phyloP scores from a whole-genome alignment of 2,329 filamentous ascomycete species.

The Diaporthe destruens region DNA sequence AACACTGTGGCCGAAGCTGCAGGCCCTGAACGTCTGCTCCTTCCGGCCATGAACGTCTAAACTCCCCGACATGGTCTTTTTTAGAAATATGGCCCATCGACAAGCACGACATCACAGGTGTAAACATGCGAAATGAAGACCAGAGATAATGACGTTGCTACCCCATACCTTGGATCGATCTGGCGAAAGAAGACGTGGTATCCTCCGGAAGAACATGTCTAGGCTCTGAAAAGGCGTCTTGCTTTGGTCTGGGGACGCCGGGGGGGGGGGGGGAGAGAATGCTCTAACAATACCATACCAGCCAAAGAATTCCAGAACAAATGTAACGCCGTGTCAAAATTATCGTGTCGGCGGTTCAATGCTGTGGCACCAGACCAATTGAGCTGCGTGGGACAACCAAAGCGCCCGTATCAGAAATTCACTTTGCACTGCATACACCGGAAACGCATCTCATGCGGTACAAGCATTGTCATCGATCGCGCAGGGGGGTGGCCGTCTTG shows the following conservation, averaged over 20 bases:
- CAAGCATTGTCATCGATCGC: conserved; percentile 4
- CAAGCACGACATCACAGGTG: neutral
- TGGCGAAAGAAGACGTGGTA: too few species aligned
- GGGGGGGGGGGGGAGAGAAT: too few species aligned
- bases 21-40: too few species aligned
- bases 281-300: neutral
- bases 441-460: conserved; percentile 9
- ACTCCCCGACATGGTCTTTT: neutral
- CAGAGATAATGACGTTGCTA: neutral
- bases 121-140: neutral
- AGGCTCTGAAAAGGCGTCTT: neutral
- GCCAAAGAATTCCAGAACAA: neutral
- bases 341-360: neutral
- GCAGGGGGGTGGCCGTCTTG: neutral
- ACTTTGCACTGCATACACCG: conserved; percentile 3
- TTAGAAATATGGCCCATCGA: neutral
- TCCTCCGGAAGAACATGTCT: too few species aligned
- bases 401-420: neutral
- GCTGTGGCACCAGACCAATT: neutral
- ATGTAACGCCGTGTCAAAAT: neutral
- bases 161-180: neutral
- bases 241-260: too few species aligned
- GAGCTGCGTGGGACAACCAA: neutral
- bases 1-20: too few species aligned
- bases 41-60: too few species aligned